Base-by-base conservation (phyloP, 192 early-diverging fungal species). In the Coemansia biformis region DNA sequence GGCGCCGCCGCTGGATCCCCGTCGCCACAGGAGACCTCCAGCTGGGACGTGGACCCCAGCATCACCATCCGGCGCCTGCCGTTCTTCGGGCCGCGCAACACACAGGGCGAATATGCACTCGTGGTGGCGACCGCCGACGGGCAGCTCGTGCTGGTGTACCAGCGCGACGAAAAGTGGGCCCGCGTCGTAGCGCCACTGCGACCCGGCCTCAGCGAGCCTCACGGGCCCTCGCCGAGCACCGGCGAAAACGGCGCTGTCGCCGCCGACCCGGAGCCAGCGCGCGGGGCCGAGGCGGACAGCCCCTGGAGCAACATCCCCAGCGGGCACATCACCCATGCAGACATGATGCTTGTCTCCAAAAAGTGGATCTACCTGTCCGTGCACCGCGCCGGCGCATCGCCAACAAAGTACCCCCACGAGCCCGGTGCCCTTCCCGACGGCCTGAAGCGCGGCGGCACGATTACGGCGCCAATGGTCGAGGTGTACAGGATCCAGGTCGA, bases 291-390 rank as follows among this genome's bases (percentile, higher is more conserved):
- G 16, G 31, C 31, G 38, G 56, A 48, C 33, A 49, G 61, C 37
- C 66, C 66, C n/a, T 69, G 66, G 66, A 57, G 66, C 40, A 63
- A 63, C 40, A 63, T 71, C 10, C 67, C 67, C 28, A 48, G 55
- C 43, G 67, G 67, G n/a, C 48, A 35, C 15, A 74, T 74, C 31
- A 66, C 63, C 8, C 70, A 74, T 34, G 70, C 63, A 17, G 70
- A 74, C 52, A 74, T 74, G 70, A 66, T 66, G 70, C 59, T 74
- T 8, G 59, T 74, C 19, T 74, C 70, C 7, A 74, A 66, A 43
- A 74, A 74, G 31, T 74, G 70, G 70, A 74, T 74, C 30, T 74
- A 66, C 39, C 38, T 74, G 29, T 46, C 70, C 2, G 51, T 45
- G 0, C 70, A 74, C 43, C 63, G 70, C 5, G 70, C 70, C 0